Base-by-base conservation (phyloP, 805 yeast genomes). In the Hanseniaspora mollemarum region DNA sequence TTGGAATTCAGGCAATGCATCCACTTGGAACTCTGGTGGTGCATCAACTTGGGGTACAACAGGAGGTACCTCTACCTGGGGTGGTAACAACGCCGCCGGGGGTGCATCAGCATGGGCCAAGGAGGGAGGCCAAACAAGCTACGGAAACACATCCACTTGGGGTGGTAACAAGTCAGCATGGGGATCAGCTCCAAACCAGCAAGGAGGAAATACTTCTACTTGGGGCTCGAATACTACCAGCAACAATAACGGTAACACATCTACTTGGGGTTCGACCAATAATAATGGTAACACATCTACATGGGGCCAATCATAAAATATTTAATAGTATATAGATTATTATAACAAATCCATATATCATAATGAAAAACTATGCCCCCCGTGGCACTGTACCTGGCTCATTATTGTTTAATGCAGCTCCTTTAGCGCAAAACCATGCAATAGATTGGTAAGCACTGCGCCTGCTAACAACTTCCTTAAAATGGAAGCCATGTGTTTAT, bases 101-200 rank as follows among this genome's bases (percentile, higher is more conserved):
- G 68, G 71, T 29, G 67, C 71, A 21, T 72, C 79, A 55, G 63
- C 73, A 9, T 68, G 72, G 65, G 73, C 79, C 55, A 63, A 73
- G 13, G 68, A 72, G 62, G 73, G 75, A 51, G 66, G 67, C 49
- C 71, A 69, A 42, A 63, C 68, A 15, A 62, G 65, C 36, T 62
- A 70, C 46, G 71, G 73, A 36, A 68, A 68, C 50, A 70, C 71
- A 2, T 61, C 66, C 13, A 62, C 71, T 3, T 71, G 71, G 44
- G 74, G 72, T 21, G 72, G 65, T 19, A 39, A 37, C 21, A 45
- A 33, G 15, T 48, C 51, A 8, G 45, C 43, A 13, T 48, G 43
- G 43, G 51, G 38, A 18, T 50, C 43, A 32, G 44, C 51, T 33
- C 52, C 52, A 13, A 49, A 35, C 21, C 53, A 51, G 9, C 40